A percentile compares a stretch with the other conserved stretches of the same genome.
These are phyloP conservation scores for Ogataea populi-albae DNA, from an alignment of 805 yeast genomes.

Conservation along the genomic window DNA sequence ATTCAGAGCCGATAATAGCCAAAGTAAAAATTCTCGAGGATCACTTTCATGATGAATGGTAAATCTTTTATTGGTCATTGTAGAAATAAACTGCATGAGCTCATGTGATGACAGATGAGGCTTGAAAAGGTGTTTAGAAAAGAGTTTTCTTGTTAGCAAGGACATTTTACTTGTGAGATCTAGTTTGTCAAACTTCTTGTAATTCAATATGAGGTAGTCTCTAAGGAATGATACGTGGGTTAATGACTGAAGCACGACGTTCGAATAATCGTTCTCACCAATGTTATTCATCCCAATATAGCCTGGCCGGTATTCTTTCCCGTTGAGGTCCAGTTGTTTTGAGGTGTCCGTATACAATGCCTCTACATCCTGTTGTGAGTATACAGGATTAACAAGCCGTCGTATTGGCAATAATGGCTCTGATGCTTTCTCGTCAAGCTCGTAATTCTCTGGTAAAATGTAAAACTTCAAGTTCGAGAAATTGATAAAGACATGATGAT, in stretches of 20 bases:
- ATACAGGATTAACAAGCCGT: conserved; percentile 51
- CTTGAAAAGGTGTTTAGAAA: conserved; percentile 60
- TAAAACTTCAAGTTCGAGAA: conserved; percentile 48
- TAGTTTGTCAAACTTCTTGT: conserved; percentile 22
- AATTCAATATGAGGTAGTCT: conserved; percentile 38
- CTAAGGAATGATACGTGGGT: conserved; percentile 54
- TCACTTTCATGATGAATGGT: conserved; percentile 38
- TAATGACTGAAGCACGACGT: conserved; percentile 53
- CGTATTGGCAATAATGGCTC: conserved; percentile 49
- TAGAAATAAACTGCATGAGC: conserved; percentile 47
- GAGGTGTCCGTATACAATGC: conserved; percentile 25
- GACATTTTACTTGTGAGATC: conserved; percentile 46
- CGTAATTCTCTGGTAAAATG: conserved; percentile 61
- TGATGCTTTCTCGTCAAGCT: conserved; percentile 32
- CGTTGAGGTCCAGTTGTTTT: conserved; percentile 40
- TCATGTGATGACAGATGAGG: conserved; percentile 68
- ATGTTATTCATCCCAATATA: conserved; percentile 62
- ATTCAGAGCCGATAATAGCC: conserved; percentile 54
- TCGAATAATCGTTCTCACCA: conserved; percentile 50
- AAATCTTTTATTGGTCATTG: conserved; percentile 42
- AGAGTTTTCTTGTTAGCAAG: conserved; percentile 51
- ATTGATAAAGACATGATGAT: conserved; percentile 63
- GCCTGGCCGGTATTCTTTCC: conserved; percentile 54
- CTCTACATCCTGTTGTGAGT: conserved; percentile 33
- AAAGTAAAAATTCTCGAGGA: conserved; percentile 57